Percentiles rank a stretch among this genome's conserved stretches.
Conservation (phyloP, 2,329 filamentous ascomycete species). For the Sclerotinia subarctica region DNA sequence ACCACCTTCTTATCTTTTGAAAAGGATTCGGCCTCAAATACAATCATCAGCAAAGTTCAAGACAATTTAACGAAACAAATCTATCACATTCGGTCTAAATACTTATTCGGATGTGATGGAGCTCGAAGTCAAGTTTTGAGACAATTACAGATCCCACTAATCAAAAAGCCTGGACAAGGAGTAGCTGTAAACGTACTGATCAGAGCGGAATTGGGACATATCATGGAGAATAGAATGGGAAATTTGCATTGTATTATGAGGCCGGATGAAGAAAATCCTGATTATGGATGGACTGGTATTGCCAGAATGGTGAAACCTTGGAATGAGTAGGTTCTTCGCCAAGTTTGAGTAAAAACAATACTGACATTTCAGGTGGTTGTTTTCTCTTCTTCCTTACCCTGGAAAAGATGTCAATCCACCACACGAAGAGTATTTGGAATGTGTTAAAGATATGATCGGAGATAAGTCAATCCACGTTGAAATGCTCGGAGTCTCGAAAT, state of each 20-base stretch:
- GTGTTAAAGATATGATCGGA: slow-evolving; percentile 52
- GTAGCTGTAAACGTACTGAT: slow-evolving; percentile 50
- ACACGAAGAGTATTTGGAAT: slow-evolving; percentile 46
- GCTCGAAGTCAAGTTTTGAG: slow-evolving; percentile 46
- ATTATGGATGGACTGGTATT: slow-evolving; percentile 50
- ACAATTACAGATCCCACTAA: slow-evolving; percentile 47
- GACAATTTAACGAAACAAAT: slow-evolving; percentile 40
- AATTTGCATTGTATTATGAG: slow-evolving; percentile 61
- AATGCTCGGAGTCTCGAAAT: slow-evolving; percentile 53
- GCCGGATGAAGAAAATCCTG: slow-evolving; percentile 50
- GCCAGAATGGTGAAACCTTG: slow-evolving; percentile 62
- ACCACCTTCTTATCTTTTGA: slow-evolving; percentile 42
- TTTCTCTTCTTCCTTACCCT: slow-evolving; percentile 49
- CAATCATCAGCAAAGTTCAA: slow-evolving; percentile 38
- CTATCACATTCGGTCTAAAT: slow-evolving; percentile 51
- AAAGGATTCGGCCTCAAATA: slow-evolving; percentile 19
- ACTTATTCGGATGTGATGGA: slow-evolving; percentile 59
- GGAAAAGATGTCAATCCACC: slow-evolving; percentile 43
- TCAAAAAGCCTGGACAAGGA: slow-evolving; percentile 46
- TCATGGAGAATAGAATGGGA: slow-evolving; percentile 49
- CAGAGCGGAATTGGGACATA: slow-evolving; percentile 49
- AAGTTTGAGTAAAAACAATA: background rate
- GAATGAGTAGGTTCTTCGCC: slow-evolving; percentile 44
- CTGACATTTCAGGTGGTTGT: slow-evolving; percentile 48
- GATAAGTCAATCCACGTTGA: slow-evolving; percentile 51